Conservation (phyloP, 2,329 filamentous ascomycete genomes). For the Ophiostoma perfectum region DNA sequence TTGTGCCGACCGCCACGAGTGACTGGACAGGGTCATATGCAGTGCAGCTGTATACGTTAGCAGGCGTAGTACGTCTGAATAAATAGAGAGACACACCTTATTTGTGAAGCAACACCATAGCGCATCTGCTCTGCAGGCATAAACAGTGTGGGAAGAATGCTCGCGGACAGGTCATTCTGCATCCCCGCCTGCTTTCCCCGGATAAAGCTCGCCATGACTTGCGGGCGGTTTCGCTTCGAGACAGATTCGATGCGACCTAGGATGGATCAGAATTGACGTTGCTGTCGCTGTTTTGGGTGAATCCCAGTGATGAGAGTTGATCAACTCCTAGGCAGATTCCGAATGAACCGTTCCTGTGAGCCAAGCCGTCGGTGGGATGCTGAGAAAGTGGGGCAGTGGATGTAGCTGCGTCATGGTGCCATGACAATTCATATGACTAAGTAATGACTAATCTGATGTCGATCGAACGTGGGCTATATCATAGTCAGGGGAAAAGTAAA, state of each 20-base stretch:
- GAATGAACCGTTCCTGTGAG: too few relatives aligned
- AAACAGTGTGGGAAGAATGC: conserved; percentile 72
- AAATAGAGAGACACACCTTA: conserved; percentile 45
- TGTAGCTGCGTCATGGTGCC: background rate
- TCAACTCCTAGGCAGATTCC: too few relatives aligned
- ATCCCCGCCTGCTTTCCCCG: conserved; percentile 91
- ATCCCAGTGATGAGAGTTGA: too few relatives aligned
- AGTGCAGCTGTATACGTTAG: background rate
- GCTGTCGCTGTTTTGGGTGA: too few relatives aligned
- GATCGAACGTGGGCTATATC: too few relatives aligned
- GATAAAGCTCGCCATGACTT: conserved; percentile 69
- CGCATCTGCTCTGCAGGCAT: conserved; percentile 75
- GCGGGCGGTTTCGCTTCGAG: too few relatives aligned
- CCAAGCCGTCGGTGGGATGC: background rate
- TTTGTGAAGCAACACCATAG: conserved; percentile 75
- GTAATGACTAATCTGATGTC: too few relatives aligned
- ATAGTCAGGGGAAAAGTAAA: too few relatives aligned
- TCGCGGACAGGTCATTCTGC: conserved; percentile 81
- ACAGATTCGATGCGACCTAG: too few relatives aligned
- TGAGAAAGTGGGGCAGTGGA: background rate
- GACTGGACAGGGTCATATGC: conserved; percentile 93
- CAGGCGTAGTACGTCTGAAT: conserved; percentile 34
- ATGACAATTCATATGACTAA: too few relatives aligned
- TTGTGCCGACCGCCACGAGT: conserved; percentile 84
- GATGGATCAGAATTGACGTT: too few relatives aligned